phyloP scores from a whole-genome alignment of 2,329 filamentous ascomycete genomes.

The Pseudogymnoascus sp. region DNA sequence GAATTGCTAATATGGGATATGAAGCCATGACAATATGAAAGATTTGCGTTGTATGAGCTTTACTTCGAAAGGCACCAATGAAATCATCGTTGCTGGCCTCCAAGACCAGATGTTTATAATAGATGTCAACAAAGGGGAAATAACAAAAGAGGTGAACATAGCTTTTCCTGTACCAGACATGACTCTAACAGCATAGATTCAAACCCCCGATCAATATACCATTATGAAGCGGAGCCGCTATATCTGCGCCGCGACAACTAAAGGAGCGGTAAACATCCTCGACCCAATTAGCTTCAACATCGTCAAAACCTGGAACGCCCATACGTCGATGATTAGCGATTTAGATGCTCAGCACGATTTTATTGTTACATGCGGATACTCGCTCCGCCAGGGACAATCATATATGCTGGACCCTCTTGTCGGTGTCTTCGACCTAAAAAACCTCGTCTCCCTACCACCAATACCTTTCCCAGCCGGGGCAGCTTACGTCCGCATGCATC shows the following conservation, averaged over 20 bases:
- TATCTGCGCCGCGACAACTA: conserved; percentile 83
- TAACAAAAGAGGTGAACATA: conserved; percentile 53
- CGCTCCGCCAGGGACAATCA: conserved; percentile 67
- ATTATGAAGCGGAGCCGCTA: conserved; percentile 88
- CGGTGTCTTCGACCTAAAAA: conserved; percentile 93
- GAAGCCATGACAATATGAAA: conserved; percentile 65
- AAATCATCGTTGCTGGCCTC: conserved; percentile 79
- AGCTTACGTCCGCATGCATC: conserved; percentile 93
- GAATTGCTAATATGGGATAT: conserved; percentile 18
- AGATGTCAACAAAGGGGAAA: conserved; percentile 60
- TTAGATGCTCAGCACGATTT: conserved; percentile 97
- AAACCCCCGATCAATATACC: conserved; percentile 69
- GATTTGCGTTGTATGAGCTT: conserved; percentile 94
- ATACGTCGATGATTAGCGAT: conserved; percentile 81
- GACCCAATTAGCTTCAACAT: conserved; percentile 71
- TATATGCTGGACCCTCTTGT: conserved; percentile 87
- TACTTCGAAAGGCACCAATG: conserved; percentile 72
- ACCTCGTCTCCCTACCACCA: conserved; percentile 75
- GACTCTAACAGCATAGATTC: conserved; percentile 43
- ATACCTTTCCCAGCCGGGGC: conserved; percentile 89
- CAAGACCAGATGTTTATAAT: conserved; percentile 79
- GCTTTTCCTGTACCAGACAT: not conserved
- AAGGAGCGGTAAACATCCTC: conserved; percentile 75
- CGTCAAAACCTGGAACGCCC: conserved; percentile 82
- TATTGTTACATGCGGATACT: conserved; percentile 90